Evolutionary conservation across 108 stramenopile genomes (phyloP).

Genomic region (Nannochloropsis oceanica): DNA sequence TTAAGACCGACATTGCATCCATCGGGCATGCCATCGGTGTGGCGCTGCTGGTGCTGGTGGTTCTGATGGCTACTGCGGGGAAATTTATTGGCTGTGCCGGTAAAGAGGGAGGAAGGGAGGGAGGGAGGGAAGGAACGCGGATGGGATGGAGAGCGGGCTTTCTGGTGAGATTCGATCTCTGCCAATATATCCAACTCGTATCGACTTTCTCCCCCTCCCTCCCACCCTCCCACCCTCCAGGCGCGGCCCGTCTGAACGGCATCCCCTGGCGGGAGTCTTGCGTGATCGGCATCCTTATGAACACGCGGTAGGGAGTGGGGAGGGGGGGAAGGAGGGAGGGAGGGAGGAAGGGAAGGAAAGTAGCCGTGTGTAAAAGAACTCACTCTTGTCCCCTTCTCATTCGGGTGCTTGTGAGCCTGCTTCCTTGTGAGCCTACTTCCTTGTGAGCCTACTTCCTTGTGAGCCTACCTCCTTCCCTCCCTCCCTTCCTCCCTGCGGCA

Average conservation of each 20-base stretch:
- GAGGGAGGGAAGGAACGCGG: too few relatives aligned
- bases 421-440: too few relatives aligned
- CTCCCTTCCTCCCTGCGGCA: background rate
- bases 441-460: too few relatives aligned
- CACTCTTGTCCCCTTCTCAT: too few relatives aligned
- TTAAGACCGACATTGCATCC: slow-evolving; percentile 7
- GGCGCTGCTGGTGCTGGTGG: background rate
- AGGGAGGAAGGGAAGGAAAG: background rate
- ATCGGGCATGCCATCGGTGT: background rate
- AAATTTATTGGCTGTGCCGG: slow-evolving; percentile 2
- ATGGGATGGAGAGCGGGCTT: too few relatives aligned
- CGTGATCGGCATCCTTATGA: slow-evolving; percentile 14
- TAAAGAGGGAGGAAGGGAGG: too few relatives aligned
- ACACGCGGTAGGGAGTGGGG: background rate
- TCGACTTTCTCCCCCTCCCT: background rate
- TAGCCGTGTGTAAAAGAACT: too few relatives aligned
- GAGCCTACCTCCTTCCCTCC: background rate
- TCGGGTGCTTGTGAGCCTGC: too few relatives aligned
- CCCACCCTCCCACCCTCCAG: background rate
- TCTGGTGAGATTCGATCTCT: too few relatives aligned
- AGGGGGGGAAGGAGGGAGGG: background rate
- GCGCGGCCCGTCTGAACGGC: slow-evolving; percentile 1
- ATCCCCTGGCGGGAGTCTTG: background rate
- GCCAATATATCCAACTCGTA: too few relatives aligned
- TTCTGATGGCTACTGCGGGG: background rate